Evolutionary conservation across 2,329 filamentous ascomycete species (phyloP).

Genomic region (Fusarium sp.): DNA sequence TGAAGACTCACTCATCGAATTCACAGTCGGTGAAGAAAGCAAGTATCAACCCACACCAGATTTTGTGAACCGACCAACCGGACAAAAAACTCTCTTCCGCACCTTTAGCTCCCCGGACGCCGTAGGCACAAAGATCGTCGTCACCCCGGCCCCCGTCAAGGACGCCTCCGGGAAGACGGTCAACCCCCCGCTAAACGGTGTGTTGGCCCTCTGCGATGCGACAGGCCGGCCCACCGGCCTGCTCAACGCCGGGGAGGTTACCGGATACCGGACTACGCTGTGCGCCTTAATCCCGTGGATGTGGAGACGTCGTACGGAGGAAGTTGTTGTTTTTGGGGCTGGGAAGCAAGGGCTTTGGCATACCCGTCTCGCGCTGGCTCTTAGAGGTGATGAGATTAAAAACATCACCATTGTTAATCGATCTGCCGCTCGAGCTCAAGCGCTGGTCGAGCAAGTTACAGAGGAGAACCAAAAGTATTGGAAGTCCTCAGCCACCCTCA

Average conservation of each 20-base stretch:
- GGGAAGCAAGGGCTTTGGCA: conserved; percentile 81
- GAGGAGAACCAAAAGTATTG: conserved; percentile 32
- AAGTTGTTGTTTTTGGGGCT: conserved; percentile 75
- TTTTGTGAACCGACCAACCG: conserved; percentile 37
- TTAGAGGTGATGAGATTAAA: conserved; percentile 50
- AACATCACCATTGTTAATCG: conserved; percentile 49
- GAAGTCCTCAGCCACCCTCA: conserved; percentile 19
- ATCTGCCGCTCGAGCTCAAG: conserved; percentile 11
- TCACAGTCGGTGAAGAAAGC: conserved; percentile 29
- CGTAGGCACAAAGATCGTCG: conserved; percentile 44
- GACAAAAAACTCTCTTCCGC: conserved; percentile 42
- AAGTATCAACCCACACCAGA: conserved; percentile 36
- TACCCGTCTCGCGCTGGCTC: conserved; percentile 71
- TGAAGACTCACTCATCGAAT: conserved; percentile 24
- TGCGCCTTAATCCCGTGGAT: conserved; percentile 72
- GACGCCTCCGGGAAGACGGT: background rate
- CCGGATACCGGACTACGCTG: conserved; percentile 75
- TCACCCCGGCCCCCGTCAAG: conserved; percentile 21
- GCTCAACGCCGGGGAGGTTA: conserved; percentile 75
- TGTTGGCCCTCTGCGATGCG: conserved; percentile 29
- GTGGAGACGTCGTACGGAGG: conserved; percentile 51
- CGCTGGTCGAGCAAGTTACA: conserved; percentile 9
- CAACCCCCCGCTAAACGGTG: conserved; percentile 19
- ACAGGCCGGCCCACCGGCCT: conserved; percentile 54
- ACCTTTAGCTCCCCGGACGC: conserved; percentile 33